Conservation (phyloP, 805 yeast species). For the Candida ovalis region DNA sequence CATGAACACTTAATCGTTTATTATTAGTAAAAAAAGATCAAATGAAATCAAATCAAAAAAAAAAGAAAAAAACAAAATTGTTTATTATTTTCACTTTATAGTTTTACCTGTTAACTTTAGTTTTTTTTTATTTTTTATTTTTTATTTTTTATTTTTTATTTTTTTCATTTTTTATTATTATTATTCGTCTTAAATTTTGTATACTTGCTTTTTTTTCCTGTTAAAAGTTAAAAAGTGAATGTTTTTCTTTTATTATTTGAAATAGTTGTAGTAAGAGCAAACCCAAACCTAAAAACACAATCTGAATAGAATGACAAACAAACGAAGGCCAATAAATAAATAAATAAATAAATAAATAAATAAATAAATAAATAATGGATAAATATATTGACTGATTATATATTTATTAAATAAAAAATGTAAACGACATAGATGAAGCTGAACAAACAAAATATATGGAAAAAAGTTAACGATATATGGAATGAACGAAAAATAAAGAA, state of each 20-base stretch:
- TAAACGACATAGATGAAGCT: too few species aligned
- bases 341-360: neutral
- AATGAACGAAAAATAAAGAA: too few species aligned
- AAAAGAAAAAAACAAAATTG: neutral
- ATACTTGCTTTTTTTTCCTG: neutral
- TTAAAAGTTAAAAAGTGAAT: neutral
- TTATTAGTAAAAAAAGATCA: too few species aligned
- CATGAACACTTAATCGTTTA: slow-evolving; percentile 87
- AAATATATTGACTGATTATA: too few species aligned
- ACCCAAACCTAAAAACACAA: too few species aligned
- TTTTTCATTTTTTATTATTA: too few species aligned
- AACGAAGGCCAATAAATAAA: neutral
- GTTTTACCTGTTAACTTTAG: neutral
- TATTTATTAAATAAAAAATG: too few species aligned
- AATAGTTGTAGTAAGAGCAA: neutral
- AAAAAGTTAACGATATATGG: too few species aligned
- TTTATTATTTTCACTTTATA: neutral
- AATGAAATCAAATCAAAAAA: too few species aligned
- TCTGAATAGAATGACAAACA: neutral
- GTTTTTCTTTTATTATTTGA: neutral
- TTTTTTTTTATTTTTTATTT: too few species aligned
- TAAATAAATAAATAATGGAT: neutral
- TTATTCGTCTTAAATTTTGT: neutral
- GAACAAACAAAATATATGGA: too few species aligned
- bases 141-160: too few species aligned